These are phyloP conservation scores for Curvularia sp. DNA, from an alignment of 2,329 filamentous ascomycete genomes.

Conservation along the genomic window DNA sequence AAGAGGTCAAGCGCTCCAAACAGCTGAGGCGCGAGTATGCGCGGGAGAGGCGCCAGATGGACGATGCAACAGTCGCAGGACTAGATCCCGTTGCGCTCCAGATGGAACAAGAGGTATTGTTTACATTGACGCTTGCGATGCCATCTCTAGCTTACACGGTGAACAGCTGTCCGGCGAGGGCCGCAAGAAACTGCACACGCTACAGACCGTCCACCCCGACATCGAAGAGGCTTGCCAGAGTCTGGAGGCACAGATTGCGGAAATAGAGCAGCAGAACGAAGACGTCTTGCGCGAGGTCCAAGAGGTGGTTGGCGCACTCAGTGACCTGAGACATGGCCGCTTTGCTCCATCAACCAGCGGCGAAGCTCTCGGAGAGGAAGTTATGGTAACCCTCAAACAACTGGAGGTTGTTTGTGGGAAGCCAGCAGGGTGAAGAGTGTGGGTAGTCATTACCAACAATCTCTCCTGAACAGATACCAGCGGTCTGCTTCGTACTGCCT, in stretches of 20 bases:
- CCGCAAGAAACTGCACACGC: constrained; percentile 64
- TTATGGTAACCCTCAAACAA: constrained; percentile 70
- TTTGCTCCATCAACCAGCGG: constrained; percentile 61
- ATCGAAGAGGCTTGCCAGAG: constrained; percentile 71
- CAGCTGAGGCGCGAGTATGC: constrained; percentile 66
- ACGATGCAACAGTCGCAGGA: constrained; percentile 60
- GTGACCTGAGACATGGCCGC: constrained; percentile 82
- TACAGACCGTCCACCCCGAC: constrained; percentile 70
- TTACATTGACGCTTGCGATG: not conserved
- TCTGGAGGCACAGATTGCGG: constrained; percentile 72
- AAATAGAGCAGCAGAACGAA: constrained; percentile 70
- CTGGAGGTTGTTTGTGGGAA: constrained; percentile 67
- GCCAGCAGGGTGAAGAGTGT: constrained; percentile 28
- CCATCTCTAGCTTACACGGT: constrained; percentile 17
- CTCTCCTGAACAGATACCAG: not conserved
- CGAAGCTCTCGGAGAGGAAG: constrained; percentile 69
- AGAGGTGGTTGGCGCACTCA: constrained; percentile 74
- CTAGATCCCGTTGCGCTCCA: constrained; percentile 69
- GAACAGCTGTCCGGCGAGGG: constrained; percentile 63
- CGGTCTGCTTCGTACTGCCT: not conserved
- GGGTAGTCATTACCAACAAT: not conserved
- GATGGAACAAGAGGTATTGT: constrained; percentile 56
- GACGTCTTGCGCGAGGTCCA: constrained; percentile 67
- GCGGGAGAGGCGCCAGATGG: constrained; percentile 60
- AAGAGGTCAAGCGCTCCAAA: constrained; percentile 69